phyloP scores from a whole-genome alignment of 352 stramenopile genomes.

The Thalassiosira hispida region DNA sequence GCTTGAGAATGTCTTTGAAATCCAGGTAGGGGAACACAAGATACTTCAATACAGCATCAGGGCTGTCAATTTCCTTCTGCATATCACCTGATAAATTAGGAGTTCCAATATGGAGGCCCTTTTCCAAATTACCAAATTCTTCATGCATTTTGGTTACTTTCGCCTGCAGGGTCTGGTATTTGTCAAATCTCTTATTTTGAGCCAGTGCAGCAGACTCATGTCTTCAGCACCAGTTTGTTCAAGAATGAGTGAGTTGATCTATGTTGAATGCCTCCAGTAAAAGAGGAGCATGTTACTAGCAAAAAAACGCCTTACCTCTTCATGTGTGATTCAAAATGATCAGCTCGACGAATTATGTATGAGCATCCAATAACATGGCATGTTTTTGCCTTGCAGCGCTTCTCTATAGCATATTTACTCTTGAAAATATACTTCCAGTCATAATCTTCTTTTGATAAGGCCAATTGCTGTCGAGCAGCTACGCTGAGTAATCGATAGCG shows the following conservation, averaged over 20 bases:
- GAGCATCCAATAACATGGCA: constrained; percentile 43
- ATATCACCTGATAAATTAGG: background rate
- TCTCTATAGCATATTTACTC: constrained; percentile 37
- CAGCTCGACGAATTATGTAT: background rate
- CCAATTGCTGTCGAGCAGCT: constrained; percentile 1
- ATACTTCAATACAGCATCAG: constrained; percentile 23
- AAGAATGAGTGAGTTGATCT: background rate
- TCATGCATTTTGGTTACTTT: constrained; percentile 7
- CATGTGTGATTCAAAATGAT: constrained; percentile 14
- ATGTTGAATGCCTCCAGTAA: too few species aligned
- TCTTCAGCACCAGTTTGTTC: background rate
- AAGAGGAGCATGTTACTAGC: background rate
- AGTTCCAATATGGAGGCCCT: background rate
- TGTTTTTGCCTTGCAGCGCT: constrained; percentile 10
- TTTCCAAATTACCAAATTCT: constrained; percentile 19
- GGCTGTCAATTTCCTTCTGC: constrained; percentile 10
- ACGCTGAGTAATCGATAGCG: background rate
- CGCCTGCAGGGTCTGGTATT: constrained; percentile 8
- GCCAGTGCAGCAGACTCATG: background rate
- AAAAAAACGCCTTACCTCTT: constrained; percentile 17
- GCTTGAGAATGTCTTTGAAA: constrained; percentile 28
- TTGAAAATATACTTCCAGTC: constrained; percentile 53
- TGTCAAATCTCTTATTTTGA: constrained; percentile 20
- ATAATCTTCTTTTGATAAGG: constrained; percentile 24
- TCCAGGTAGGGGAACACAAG: constrained; percentile 56